Evolutionary conservation across 1,284 basidiomycete genomes (phyloP).

Genomic region (Agroathelia rolfsii): DNA sequence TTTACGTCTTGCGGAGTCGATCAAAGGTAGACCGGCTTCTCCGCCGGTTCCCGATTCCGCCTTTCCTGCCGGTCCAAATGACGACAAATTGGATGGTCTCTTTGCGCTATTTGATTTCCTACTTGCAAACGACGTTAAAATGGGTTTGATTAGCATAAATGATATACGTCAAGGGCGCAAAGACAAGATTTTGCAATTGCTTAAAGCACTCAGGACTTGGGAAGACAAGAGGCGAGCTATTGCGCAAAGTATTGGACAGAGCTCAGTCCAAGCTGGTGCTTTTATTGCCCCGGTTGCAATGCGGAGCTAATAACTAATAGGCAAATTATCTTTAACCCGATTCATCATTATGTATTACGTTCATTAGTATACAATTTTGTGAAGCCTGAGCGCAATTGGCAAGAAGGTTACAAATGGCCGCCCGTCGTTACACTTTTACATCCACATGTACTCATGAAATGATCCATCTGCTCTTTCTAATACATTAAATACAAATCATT

Average conservation of each 20-base stretch:
- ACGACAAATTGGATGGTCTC: constrained; percentile 81
- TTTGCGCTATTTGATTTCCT: constrained; percentile 85
- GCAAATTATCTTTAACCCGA: no score
- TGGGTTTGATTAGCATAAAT: constrained; percentile 84
- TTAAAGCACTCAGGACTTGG: constrained; percentile 69
- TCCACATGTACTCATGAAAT: no score
- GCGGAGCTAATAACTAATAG: no score
- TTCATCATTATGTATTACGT: no score
- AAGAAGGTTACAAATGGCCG: no score
- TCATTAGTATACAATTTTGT: no score
- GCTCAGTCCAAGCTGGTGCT: constrained; percentile 19
- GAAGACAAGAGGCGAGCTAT: constrained; percentile 60
- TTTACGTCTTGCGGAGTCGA: constrained; percentile 66
- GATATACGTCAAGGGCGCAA: constrained; percentile 75
- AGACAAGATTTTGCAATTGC: constrained; percentile 68
- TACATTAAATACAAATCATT: no score
- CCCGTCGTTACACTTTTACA: no score
- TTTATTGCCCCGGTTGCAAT: constrained; percentile 10
- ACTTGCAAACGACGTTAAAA: constrained; percentile 80
- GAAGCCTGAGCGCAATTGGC: no score
- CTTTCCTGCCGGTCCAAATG: constrained; percentile 56
- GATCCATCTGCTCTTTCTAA: no score
- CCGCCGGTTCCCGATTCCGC: constrained; percentile 71
- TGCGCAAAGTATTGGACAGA: constrained; percentile 40
- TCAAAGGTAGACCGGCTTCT: constrained; percentile 57